A percentile compares a stretch with the other conserved stretches of the same genome.
Conservation (phyloP, 2,329 filamentous ascomycete species). For the Alternaria burnsii region DNA sequence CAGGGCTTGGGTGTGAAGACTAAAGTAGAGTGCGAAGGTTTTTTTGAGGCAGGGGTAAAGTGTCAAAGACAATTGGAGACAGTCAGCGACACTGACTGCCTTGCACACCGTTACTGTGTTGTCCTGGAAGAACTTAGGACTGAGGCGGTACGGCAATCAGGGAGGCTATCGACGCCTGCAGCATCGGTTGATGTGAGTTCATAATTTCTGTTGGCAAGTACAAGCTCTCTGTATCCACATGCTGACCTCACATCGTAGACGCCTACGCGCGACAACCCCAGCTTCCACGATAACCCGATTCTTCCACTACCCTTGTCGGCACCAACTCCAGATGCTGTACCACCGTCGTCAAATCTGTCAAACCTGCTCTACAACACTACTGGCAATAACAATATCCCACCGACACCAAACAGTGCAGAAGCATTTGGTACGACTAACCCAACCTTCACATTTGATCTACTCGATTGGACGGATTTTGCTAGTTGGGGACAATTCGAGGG, state of each 20-base stretch:
- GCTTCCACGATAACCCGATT: slow-evolving; percentile 2
- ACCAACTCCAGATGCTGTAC: background rate
- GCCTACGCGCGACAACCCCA: background rate
- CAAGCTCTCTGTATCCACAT: background rate
- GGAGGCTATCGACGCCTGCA: slow-evolving; percentile 10
- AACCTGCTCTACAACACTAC: slow-evolving; percentile 10
- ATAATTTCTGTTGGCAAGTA: background rate
- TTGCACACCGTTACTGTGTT: slow-evolving; percentile 59
- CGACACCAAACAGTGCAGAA: slow-evolving; percentile 38
- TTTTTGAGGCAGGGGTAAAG: slow-evolving; percentile 56
- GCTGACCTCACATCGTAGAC: background rate
- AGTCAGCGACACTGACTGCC: slow-evolving; percentile 43
- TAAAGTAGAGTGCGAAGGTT: slow-evolving; percentile 59
- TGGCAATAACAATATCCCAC: slow-evolving; percentile 31
- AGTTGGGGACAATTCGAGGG: slow-evolving; percentile 52
- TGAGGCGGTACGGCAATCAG: slow-evolving; percentile 49
- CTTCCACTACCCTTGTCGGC: background rate
- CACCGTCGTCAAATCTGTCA: slow-evolving; percentile 13
- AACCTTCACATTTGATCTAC: slow-evolving; percentile 31
- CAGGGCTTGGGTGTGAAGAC: slow-evolving; percentile 54
- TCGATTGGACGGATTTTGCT: slow-evolving; percentile 43
- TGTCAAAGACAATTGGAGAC: slow-evolving; percentile 50
- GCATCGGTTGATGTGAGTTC: background rate
- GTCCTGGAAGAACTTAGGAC: slow-evolving; percentile 62
- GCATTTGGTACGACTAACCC: background rate